Base-by-base conservation (phyloP, 371 early-diverging fungal genomes). In the Mucor velutinosus region DNA sequence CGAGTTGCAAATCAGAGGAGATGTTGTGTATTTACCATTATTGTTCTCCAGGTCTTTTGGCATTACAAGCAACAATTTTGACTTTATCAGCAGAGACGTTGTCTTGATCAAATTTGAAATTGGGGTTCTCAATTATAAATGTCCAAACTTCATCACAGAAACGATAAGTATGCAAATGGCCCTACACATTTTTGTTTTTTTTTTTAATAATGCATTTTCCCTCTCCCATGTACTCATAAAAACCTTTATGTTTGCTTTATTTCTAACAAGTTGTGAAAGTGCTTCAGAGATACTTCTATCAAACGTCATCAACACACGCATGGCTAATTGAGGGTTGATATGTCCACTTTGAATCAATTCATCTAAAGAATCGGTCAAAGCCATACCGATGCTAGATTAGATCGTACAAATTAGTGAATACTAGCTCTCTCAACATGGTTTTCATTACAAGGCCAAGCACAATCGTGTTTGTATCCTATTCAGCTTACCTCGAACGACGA, bases 61-160 rank as follows among this genome's bases (percentile, higher is more conserved):
- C 90, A 73, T 91, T 94, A 72, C 95, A 94, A 11, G 95, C 94
- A 15, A 95, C 94, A 64, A 98, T 90, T 76, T 97, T 97, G 76
- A 97, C 89, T 78, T 95, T 93, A 60, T 95, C 94, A 29, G 92
- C 92, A 1, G 86, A 76, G 0, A 95, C 83, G 10, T 73, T 80
- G 19, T 95, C 97, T 65, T 89, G 83, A 37, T 97, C 97, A 67
- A 97, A 90, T 56, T 92, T 89, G 77, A 97, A 93, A 29, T 81
- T 91, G 11, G 95, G 93, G 57, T 92, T 87, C 63, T 92, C 90
- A 53, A 97, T 86, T 29, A 96, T 91, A 81, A 99, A 97, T 0
- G 98, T 97, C 97, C 97, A 97, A 32, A 97, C 97, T 68, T 98
- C 98, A 75, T 98, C 97, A 78, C 96, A 93, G 69, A 93, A 94